Conservation (phyloP, 495 filamentous ascomycete species). For the Xylaria cubensis region DNA sequence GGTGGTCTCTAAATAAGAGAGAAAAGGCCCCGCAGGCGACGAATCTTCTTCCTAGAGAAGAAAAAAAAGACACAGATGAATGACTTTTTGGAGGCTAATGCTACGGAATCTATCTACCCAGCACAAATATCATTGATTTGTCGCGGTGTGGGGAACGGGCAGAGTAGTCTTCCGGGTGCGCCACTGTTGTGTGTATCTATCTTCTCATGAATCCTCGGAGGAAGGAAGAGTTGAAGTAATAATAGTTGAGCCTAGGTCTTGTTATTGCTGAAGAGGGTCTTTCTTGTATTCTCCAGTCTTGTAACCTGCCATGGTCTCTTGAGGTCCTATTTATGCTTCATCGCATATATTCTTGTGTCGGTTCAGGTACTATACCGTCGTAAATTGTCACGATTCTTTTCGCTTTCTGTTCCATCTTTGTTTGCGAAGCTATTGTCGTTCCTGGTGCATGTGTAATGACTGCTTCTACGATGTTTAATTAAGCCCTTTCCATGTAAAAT, state of each 20-base stretch:
- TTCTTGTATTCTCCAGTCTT: constrained; percentile 6
- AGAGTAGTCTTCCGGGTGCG: constrained; percentile 7
- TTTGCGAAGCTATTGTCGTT: not conserved
- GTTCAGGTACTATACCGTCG: constrained; percentile 1
- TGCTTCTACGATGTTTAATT: not conserved
- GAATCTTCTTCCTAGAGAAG: constrained; percentile 9
- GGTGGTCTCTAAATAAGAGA: constrained; percentile 17
- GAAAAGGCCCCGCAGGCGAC: constrained; percentile 17
- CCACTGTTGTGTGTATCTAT: constrained; percentile 20
- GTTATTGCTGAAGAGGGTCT: constrained; percentile 6
- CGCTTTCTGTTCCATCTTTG: not conserved
- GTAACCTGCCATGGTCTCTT: not conserved
- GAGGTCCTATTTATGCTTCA: constrained; percentile 14
- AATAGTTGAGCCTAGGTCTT: constrained; percentile 14
- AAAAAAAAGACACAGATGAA: constrained; percentile 18
- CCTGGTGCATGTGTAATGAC: not conserved
- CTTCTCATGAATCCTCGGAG: not conserved
- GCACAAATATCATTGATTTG: constrained; percentile 20
- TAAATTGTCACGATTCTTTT: constrained; percentile 17
- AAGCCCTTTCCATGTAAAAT: not conserved
- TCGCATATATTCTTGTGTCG: constrained; percentile 27
- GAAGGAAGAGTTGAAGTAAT: constrained; percentile 14
- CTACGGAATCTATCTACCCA: constrained; percentile 20
- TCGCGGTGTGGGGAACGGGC: not conserved
- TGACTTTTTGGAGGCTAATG: constrained; percentile 24